phyloP scores from a whole-genome alignment of 2,329 filamentous ascomycete genomes.

The Venturia aucupariae region DNA sequence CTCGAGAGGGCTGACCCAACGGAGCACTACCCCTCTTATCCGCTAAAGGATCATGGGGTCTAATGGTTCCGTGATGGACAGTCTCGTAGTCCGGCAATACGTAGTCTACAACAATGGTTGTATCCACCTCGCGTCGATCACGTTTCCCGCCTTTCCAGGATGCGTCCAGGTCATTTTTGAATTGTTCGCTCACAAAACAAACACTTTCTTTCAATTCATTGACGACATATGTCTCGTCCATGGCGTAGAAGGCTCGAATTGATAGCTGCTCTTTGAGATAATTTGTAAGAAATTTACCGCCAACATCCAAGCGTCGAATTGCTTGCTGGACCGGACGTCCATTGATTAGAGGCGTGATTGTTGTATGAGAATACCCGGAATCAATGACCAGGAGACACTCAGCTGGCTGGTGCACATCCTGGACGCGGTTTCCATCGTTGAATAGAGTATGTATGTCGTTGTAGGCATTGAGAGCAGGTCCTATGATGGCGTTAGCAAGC shows the following conservation, averaged over 20 bases:
- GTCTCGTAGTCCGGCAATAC: conserved; percentile 73
- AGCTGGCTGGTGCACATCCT: conserved; percentile 38
- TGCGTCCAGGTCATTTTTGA: conserved; percentile 66
- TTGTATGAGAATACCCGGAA: conserved; percentile 87
- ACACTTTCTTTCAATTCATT: conserved; percentile 92
- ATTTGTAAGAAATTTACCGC: conserved; percentile 89
- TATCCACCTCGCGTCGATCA: conserved; percentile 39
- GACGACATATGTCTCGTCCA: conserved; percentile 85
- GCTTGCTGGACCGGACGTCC: conserved; percentile 73
- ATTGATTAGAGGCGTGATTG: conserved; percentile 73
- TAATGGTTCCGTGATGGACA: conserved; percentile 56
- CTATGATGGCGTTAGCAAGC: conserved; percentile 32
- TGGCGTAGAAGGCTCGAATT: conserved; percentile 87
- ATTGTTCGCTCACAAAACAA: conserved; percentile 74
- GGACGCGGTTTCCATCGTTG: neutral
- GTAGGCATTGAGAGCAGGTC: conserved; percentile 69
- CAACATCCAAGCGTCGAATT: conserved; percentile 77
- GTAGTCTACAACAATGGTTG: conserved; percentile 72
- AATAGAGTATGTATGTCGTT: conserved; percentile 65
- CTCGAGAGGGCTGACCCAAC: conserved; percentile 41
- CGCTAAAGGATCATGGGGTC: conserved; percentile 55
- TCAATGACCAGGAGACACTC: conserved; percentile 86
- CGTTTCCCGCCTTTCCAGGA: conserved; percentile 71
- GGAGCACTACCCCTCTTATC: neutral
- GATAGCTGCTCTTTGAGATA: conserved; percentile 85